Base-by-base conservation (phyloP, 345 rosid genomes). In the Populus deltoides region DNA sequence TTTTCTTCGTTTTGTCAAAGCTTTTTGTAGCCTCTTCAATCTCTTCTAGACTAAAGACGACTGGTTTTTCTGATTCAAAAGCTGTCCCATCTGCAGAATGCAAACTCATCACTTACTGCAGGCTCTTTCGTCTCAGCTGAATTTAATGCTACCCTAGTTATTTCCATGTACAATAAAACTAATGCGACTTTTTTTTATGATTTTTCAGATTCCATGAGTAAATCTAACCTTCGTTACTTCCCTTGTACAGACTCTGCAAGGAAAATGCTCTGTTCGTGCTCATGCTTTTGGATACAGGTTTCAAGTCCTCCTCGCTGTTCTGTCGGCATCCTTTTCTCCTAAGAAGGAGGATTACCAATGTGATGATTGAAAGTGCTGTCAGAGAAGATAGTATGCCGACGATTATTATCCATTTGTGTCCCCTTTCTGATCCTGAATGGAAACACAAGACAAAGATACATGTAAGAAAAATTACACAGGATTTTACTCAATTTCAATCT, bases 1-100 rank as follows among this genome's bases (percentile, higher is more conserved):
- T 88, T 73, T 82, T 89, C 86, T 83, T 87, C 18, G 78, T 68
- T 80, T 80, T 86, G 38, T 86, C 90, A 24, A 88, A 91, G 83
- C 78, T 76, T 70, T 63, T 66, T 6, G 95, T 88, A n/a, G 88
- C 85, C n/a, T 87, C 88, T 80, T 88, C 91, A 67, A 88, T 82
- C 80, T 88, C 88, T 83, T 85, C 86, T 29, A 81, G 65, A 75
- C 72, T 79, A 51, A 77, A 89, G 39, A 84, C 49, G 27, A 88
- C 66, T 15, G 95, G 86, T 82, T 86, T 84, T 69, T 91, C 92
- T 62, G 92, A 82, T 68, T 86, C 92, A 72, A 91, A 80, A 83
- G 62, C 83, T 24, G 85, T 62, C 63, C 78, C 72, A 73, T 86
- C 89, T 85, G 86, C 41, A 63, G 27, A 29, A 49, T 9, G 72